A percentile compares a stretch with the other conserved stretches of the same genome.
Evolutionary conservation across 345 rosid genomes (phyloP).

Genomic region (Eucalyptus tenuipes): DNA sequence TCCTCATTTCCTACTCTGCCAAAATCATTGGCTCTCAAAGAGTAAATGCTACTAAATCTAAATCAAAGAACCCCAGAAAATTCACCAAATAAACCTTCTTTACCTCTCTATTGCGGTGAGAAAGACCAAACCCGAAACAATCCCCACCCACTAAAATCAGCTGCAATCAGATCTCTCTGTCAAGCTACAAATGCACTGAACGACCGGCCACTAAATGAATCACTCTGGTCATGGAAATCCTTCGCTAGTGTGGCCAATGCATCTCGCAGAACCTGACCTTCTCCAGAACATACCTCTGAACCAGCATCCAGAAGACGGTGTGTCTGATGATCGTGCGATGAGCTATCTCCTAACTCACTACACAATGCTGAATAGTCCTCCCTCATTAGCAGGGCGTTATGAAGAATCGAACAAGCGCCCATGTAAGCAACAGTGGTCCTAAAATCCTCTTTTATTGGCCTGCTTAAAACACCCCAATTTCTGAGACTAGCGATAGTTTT

Average conservation of each 20-base stretch:
- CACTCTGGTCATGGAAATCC: neutral
- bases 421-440: conserved; percentile 39
- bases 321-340: neutral
- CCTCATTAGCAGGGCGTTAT: conserved; percentile 47
- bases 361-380: conserved; percentile 48
- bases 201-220: neutral
- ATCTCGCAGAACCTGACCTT: conserved; percentile 17
- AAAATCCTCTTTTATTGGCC: conserved; percentile 37
- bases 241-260: conserved; percentile 28
- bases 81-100: neutral
- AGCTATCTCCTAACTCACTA: conserved; percentile 12
- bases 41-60: neutral
- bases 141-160: neutral
- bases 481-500: conserved; percentile 37
- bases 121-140: neutral
- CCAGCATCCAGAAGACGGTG: neutral
- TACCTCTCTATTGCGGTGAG: neutral
- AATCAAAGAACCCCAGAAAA: neutral
- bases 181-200: neutral
- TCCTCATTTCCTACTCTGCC: neutral
- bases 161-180: neutral
- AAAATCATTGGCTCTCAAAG: neutral
- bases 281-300: conserved; percentile 4
- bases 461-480: conserved; percentile 48
- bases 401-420: conserved; percentile 57